These are phyloP conservation scores for Globisporangium carolinianum DNA, from an alignment of 352 stramenopile species.

Conservation along the genomic window DNA sequence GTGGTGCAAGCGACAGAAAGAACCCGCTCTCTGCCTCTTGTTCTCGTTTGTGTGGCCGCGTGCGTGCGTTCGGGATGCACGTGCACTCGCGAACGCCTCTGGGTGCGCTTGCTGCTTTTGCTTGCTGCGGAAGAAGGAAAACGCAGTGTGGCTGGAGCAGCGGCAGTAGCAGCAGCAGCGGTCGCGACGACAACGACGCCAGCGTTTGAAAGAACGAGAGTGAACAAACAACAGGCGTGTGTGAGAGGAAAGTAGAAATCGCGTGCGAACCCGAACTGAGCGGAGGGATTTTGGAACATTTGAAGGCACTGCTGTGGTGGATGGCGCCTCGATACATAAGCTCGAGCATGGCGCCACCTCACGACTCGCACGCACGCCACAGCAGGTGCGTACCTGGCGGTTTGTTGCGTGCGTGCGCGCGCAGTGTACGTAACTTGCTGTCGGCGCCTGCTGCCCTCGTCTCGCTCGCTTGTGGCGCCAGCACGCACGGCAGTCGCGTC, in stretches of 20 bases:
- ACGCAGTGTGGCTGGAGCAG: background rate
- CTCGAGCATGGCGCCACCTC: background rate
- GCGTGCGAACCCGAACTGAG: background rate
- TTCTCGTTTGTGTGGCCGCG: background rate
- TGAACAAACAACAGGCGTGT: no score
- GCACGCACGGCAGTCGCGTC: background rate
- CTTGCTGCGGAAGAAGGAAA: background rate
- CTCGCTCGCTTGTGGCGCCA: no score
- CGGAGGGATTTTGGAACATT: conserved; percentile 6
- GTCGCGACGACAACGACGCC: no score
- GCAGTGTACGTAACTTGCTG: no score
- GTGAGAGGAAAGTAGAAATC: background rate
- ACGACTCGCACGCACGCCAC: background rate
- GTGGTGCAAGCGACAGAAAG: background rate
- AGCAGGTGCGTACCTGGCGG: no score
- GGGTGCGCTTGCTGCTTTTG: background rate
- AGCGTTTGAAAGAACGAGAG: no score
- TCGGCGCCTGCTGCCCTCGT: no score
- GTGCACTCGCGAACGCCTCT: background rate
- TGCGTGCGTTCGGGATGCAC: background rate
- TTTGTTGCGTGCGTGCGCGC: no score
- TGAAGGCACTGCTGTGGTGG: background rate
- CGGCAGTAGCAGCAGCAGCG: background rate
- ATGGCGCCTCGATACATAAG: background rate
- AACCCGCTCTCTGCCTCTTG: background rate